Percentiles rank a stretch among this genome's conserved stretches.
phyloP scores from a whole-genome alignment of 495 filamentous ascomycete species.

The Neurospora tetraspora region DNA sequence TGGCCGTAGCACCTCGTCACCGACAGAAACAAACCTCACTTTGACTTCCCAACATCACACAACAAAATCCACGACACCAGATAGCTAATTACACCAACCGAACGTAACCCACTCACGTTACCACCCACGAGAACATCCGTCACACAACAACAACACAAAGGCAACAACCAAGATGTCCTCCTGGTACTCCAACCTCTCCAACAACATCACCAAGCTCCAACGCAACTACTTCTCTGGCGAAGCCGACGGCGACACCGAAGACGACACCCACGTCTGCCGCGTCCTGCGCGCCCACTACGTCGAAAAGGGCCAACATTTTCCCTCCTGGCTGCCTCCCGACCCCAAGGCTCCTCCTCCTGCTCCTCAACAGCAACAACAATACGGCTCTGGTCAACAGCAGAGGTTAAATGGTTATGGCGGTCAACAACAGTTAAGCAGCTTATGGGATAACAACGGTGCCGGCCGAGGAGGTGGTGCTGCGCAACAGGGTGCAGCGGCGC shows the following conservation, averaged over 20 bases:
- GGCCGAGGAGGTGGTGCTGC: constrained; percentile 18
- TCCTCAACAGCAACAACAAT: constrained; percentile 32
- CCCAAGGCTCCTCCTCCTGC: constrained; percentile 57
- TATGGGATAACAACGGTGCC: constrained; percentile 64
- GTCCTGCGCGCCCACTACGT: constrained; percentile 91
- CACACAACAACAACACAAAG: not conserved
- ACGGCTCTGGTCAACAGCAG: constrained; percentile 33
- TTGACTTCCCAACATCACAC: not conserved
- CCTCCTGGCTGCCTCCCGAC: constrained; percentile 80
- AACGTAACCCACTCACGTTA: not conserved
- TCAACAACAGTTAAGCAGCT: constrained; percentile 50
- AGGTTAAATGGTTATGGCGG: constrained; percentile 21
- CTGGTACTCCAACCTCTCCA: constrained; percentile 71
- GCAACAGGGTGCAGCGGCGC: constrained; percentile 7
- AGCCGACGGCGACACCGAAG: constrained; percentile 84
- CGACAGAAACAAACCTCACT: not conserved
- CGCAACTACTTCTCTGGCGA: constrained; percentile 68
- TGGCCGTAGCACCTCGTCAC: not conserved
- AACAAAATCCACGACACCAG: not conserved
- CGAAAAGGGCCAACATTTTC: constrained; percentile 76
- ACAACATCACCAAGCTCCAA: constrained; percentile 70
- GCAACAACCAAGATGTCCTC: constrained; percentile 50
- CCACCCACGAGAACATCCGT: not conserved
- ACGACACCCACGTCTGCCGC: constrained; percentile 89
- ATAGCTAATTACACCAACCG: not conserved